Base-by-base conservation (phyloP, 768 basidiomycete species). In the Cantharellus anzutake region DNA sequence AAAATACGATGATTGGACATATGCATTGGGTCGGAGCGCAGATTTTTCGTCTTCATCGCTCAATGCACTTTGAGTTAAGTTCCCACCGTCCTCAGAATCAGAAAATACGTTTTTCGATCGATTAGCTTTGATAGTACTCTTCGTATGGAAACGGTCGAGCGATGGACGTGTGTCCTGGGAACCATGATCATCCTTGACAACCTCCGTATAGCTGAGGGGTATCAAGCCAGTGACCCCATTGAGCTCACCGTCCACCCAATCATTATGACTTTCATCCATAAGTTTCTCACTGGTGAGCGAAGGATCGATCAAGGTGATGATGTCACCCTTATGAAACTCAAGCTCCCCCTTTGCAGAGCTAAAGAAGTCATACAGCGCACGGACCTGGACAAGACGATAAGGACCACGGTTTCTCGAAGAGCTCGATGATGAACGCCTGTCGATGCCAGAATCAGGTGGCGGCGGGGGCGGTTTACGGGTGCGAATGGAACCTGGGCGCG, bases 221-320 rank as follows among this genome's bases (percentile, higher is more conserved):
- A 96, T 93, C 48, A 94, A 68, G 11, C 91, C 91, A 57, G 76
- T 80, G 62, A 74, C 74, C 2, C 86, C 87, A 59, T 77, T 71
- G 35, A 66, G 61, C 41, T 80, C 68, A 67, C 85, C 81, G 4
- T 90, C 91, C 73, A 90, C 78, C 85, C 88, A 93, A 61, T 81
- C 89, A 62, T 87, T 85, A 41, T 89, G 73, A 0, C 91, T 86
- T 37, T 55, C 11, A 68, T 93, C 88, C 41, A 80, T 81, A 38
- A 87, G 65, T 29, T 29, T 29, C 20, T 29, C 20, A 29, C 20
- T 29, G 20, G 20, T 29, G 20, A 29, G 20, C 20, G 20, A 29
- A 29, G 20, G 20, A 29, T 29, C 20, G 20, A 29, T 29, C 38
- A 92, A 81, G 11, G 75, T 69, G 60, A 96, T 84, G 64, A 87